Conservation (phyloP, 2,329 filamentous ascomycete species). For the Alternaria consortialis region DNA sequence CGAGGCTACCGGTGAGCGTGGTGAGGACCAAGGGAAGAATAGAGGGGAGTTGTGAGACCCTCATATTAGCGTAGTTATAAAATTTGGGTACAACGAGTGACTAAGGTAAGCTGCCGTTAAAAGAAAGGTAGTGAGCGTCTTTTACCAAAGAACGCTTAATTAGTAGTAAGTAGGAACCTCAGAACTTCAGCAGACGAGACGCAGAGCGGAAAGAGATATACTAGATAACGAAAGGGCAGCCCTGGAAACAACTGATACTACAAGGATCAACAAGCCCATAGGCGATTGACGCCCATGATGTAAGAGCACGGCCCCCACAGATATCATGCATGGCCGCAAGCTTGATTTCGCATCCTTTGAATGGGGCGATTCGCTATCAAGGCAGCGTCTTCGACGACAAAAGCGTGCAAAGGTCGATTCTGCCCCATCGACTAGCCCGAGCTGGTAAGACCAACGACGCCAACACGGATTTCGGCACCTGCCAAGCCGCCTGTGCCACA, state of each 20-base stretch:
- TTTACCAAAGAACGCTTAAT: background rate
- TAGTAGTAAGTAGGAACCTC: background rate
- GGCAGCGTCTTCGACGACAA: background rate
- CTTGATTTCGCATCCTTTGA: conserved; percentile 1
- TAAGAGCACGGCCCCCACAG: background rate
- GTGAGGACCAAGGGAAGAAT: conserved; percentile 17
- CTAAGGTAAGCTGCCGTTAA: conserved; percentile 4
- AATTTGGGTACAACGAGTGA: conserved; percentile 9
- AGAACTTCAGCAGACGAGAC: background rate
- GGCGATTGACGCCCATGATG: background rate
- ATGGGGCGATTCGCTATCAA: background rate
- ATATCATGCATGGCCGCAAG: background rate
- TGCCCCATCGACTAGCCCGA: conserved; percentile 10
- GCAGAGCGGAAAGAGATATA: background rate
- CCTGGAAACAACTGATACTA: background rate
- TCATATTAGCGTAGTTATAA: conserved; percentile 21
- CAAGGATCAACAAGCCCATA: background rate
- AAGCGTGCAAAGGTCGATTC: background rate
- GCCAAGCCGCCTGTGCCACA: conserved; percentile 21
- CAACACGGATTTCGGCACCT: conserved; percentile 25
- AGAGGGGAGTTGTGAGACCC: conserved; percentile 13
- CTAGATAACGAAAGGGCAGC: background rate
- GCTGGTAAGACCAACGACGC: conserved; percentile 12
- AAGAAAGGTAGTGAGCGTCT: conserved; percentile 1
- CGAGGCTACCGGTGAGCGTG: conserved; percentile 19